phyloP scores from a whole-genome alignment of 768 basidiomycete species.

The Hebeloma cylindrosporum region DNA sequence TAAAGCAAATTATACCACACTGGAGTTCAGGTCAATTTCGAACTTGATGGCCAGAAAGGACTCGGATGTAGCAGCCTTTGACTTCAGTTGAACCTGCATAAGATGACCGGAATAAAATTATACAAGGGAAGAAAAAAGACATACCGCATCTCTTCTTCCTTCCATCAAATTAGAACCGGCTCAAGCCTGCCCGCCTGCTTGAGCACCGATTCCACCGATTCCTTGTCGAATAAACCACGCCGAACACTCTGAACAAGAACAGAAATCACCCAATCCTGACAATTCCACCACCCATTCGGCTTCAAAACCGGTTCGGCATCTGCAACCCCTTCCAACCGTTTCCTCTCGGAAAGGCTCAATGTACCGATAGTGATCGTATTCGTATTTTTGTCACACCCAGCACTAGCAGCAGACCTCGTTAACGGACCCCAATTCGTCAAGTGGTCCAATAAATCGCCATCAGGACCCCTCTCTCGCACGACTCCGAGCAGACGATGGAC shows the following conservation, averaged over 20 bases:
- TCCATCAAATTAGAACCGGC: no score
- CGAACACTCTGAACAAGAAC: slow-evolving; percentile 18
- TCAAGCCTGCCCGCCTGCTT: slow-evolving; percentile 5
- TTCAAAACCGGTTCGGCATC: slow-evolving; percentile 16
- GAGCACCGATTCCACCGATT: slow-evolving; percentile 4
- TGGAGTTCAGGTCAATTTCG: no score
- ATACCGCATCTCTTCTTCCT: no score
- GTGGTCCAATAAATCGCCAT: slow-evolving; percentile 17
- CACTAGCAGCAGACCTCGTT: slow-evolving; percentile 20
- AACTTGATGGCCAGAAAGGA: no score
- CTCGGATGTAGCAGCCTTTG: no score
- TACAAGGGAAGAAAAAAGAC: no score
- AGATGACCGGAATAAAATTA: no score
- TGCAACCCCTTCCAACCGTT: slow-evolving; percentile 24
- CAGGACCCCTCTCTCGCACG: slow-evolving; percentile 13
- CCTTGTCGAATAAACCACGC: slow-evolving; percentile 11
- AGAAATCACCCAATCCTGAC: slow-evolving; percentile 29
- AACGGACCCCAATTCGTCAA: slow-evolving; percentile 30
- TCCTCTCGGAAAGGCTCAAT: slow-evolving; percentile 17
- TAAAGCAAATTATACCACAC: no score
- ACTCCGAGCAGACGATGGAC: slow-evolving; percentile 23
- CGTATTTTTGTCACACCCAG: slow-evolving; percentile 5
- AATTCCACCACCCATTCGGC: slow-evolving; percentile 31
- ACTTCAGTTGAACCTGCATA: no score
- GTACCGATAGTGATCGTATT: slow-evolving; percentile 12